Percentiles rank a stretch among this genome's conserved stretches.
phyloP scores from a whole-genome alignment of 2,329 filamentous ascomycete genomes.

The Fusarium sp. region DNA sequence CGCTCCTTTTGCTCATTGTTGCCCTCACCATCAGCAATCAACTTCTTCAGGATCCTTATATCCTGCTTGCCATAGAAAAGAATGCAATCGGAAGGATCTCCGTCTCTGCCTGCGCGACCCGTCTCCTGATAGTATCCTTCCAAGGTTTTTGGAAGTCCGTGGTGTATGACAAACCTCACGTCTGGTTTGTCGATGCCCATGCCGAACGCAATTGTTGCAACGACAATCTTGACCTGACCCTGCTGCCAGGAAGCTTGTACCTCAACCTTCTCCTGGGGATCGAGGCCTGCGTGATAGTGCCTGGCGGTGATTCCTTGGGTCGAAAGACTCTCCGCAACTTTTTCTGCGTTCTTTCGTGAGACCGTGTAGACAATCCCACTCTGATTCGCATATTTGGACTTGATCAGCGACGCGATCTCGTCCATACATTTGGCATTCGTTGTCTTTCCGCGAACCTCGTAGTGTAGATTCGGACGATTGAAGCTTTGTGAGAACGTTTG shows the following conservation, averaged over 20 bases:
- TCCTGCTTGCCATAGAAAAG: slow-evolving; percentile 89
- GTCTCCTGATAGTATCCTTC: slow-evolving; percentile 99
- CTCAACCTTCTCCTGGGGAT: slow-evolving; percentile 72
- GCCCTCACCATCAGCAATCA: slow-evolving; percentile 85
- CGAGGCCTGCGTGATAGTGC: slow-evolving; percentile 88
- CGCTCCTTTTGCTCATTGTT: slow-evolving; percentile 83
- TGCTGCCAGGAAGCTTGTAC: slow-evolving; percentile 87
- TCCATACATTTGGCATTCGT: slow-evolving; percentile 61
- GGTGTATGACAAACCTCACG: slow-evolving; percentile 95
- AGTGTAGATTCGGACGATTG: slow-evolving; percentile 92
- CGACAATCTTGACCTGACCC: slow-evolving; percentile 85
- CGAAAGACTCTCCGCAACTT: slow-evolving; percentile 77
- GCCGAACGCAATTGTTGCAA: slow-evolving; percentile 97
- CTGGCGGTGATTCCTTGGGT: slow-evolving; percentile 76
- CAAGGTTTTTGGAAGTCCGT: slow-evolving; percentile 90
- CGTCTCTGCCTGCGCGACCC: slow-evolving; percentile 92
- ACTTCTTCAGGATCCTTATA: slow-evolving; percentile 76
- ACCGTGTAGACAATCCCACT: slow-evolving; percentile 95
- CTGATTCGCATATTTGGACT: slow-evolving; percentile 74
- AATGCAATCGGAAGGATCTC: slow-evolving; percentile 87
- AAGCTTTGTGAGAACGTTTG: slow-evolving; percentile 91
- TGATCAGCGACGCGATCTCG: slow-evolving; percentile 75
- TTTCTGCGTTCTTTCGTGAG: slow-evolving; percentile 85
- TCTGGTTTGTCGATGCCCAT: slow-evolving; percentile 99
- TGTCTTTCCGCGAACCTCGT: slow-evolving; percentile 82